phyloP scores from a whole-genome alignment of 2,329 filamentous ascomycete genomes.

The Huntiella omanensis region DNA sequence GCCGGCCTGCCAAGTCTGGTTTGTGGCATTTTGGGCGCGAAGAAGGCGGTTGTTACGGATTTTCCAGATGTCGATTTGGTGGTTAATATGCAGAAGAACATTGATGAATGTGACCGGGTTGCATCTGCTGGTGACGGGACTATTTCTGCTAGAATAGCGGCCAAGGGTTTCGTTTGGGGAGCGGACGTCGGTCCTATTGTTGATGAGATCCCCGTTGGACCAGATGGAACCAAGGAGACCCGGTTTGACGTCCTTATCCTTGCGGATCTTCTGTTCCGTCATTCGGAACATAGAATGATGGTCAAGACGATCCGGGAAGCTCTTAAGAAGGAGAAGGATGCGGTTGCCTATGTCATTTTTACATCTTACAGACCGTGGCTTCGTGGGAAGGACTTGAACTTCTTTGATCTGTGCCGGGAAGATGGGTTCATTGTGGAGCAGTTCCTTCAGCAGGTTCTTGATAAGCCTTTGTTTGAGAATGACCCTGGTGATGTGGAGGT shows the following conservation, averaged over 20 bases:
- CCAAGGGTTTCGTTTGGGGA: constrained; percentile 73
- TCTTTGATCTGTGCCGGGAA: constrained; percentile 60
- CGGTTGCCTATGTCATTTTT: constrained; percentile 73
- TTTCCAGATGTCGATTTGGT: constrained; percentile 77
- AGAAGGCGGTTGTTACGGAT: constrained; percentile 61
- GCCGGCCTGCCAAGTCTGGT: constrained; percentile 71
- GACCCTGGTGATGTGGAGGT: constrained; percentile 71
- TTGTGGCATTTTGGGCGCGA: constrained; percentile 53
- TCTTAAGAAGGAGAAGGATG: constrained; percentile 33
- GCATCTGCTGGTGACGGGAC: constrained; percentile 17
- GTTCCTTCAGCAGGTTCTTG: constrained; percentile 64
- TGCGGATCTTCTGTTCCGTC: constrained; percentile 79
- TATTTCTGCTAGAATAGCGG: constrained; percentile 26
- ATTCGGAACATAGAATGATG: constrained; percentile 67
- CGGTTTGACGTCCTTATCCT: constrained; percentile 69
- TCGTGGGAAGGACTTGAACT: constrained; percentile 62
- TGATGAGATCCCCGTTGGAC: constrained; percentile 28
- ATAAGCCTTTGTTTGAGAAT: constrained; percentile 73
- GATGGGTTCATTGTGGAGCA: constrained; percentile 61
- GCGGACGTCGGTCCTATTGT: constrained; percentile 39
- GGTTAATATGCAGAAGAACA: constrained; percentile 59
- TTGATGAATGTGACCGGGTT: constrained; percentile 33
- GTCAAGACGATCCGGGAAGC: constrained; percentile 52
- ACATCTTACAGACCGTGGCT: constrained; percentile 89
- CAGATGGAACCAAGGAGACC: constrained; percentile 11